Percentiles rank a stretch among this genome's conserved stretches.
Conservation (phyloP, 192 early-diverging fungal genomes). For the Podila verticillata region DNA sequence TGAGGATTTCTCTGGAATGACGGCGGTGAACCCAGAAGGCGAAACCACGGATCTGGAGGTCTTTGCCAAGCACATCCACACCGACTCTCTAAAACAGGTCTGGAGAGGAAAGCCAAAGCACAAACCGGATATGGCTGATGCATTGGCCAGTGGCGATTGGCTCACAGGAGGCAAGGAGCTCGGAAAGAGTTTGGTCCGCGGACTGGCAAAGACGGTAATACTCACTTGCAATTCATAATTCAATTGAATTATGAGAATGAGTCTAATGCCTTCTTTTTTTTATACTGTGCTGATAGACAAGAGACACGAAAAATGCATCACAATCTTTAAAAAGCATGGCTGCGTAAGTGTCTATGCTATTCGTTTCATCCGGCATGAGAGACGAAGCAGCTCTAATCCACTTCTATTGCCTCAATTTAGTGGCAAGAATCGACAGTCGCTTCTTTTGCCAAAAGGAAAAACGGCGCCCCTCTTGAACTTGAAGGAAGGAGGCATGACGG, state of each 20-base stretch:
- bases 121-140: slow-evolving; percentile 50
- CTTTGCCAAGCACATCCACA: slow-evolving; percentile 54
- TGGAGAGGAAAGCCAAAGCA: slow-evolving; percentile 59
- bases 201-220: slow-evolving; percentile 38
- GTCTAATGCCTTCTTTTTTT: no score
- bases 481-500: slow-evolving; percentile 29
- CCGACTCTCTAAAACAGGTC: slow-evolving; percentile 54
- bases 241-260: no score
- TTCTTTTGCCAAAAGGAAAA: slow-evolving; percentile 32
- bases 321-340: slow-evolving; percentile 40
- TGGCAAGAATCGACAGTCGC: slow-evolving; percentile 36
- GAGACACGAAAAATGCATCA: slow-evolving; percentile 40
- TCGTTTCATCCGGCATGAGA: background rate
- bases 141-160: slow-evolving; percentile 52
- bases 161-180: slow-evolving; percentile 54
- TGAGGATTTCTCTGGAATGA: slow-evolving; percentile 62
- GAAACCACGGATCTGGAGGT: slow-evolving; percentile 58
- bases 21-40: slow-evolving; percentile 17
- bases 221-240: no score
- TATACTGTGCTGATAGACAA: slow-evolving; percentile 1
- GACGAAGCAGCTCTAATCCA: no score
- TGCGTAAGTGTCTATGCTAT: slow-evolving; percentile 9
- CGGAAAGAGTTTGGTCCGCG: slow-evolving; percentile 54
- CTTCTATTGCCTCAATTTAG: background rate
- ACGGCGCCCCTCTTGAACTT: slow-evolving; percentile 1